phyloP scores from a whole-genome alignment of 352 stramenopile genomes.

The Globisporangium nodosum region DNA sequence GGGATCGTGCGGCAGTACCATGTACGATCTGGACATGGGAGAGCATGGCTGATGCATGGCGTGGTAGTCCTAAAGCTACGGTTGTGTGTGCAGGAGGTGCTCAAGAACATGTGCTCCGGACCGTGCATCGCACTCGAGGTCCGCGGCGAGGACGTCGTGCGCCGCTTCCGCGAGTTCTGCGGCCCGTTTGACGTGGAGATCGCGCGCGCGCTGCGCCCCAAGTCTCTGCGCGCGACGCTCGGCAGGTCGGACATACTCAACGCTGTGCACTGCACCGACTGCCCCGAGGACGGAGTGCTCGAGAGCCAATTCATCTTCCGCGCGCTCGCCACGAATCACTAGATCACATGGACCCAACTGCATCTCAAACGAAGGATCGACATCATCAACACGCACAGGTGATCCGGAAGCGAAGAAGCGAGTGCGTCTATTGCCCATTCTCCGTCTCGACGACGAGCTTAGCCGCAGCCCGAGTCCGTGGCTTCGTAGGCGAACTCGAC shows the following conservation, averaged over 20 bases:
- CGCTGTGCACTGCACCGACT: slow-evolving; percentile 91
- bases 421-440: background rate
- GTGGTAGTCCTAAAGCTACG: background rate
- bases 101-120: slow-evolving; percentile 89
- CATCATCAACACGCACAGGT: background rate
- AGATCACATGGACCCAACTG: background rate
- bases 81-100: slow-evolving; percentile 42
- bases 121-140: slow-evolving; percentile 88
- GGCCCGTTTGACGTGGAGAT: slow-evolving; percentile 90
- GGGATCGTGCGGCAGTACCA: slow-evolving; percentile 68
- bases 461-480: slow-evolving; percentile 80
- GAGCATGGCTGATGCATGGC: too few species aligned
- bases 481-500: slow-evolving; percentile 82
- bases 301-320: slow-evolving; percentile 91
- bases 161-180: slow-evolving; percentile 71
- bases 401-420: background rate
- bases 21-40: slow-evolving; percentile 19
- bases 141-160: slow-evolving; percentile 74
- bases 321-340: slow-evolving; percentile 22
- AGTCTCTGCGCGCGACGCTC: slow-evolving; percentile 85
- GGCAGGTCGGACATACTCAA: slow-evolving; percentile 83
- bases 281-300: slow-evolving; percentile 85
- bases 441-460: slow-evolving; percentile 11
- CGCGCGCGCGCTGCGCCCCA: slow-evolving; percentile 78
- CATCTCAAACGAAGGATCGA: background rate